These are phyloP conservation scores for Auriscalpium vulgare DNA, from an alignment of 768 basidiomycete genomes.

Conservation along the genomic window DNA sequence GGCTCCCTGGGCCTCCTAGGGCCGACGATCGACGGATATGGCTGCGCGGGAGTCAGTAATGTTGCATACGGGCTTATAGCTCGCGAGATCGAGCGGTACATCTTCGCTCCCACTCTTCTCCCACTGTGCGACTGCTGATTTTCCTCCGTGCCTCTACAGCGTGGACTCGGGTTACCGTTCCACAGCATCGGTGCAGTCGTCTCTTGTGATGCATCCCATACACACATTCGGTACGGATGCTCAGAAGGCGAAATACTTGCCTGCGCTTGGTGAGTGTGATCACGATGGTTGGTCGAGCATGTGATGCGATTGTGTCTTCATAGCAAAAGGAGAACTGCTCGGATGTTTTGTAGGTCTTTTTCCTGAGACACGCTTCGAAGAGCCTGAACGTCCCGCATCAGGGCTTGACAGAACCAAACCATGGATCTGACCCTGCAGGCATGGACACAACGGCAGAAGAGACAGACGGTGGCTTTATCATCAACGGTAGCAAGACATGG, in stretches of 20 bases:
- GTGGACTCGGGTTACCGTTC: conserved; percentile 97
- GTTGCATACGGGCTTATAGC: conserved; percentile 94
- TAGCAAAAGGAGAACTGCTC: conserved; percentile 78
- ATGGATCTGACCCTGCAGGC: conserved; percentile 94
- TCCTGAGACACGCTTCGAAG: not conserved
- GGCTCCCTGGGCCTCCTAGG: conserved; percentile 86
- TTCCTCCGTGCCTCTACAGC: conserved; percentile 29
- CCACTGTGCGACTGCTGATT: not conserved
- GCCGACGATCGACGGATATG: conserved; percentile 88
- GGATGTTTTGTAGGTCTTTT: conserved; percentile 81
- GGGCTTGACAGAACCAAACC: conserved; percentile 95
- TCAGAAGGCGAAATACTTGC: conserved; percentile 89
- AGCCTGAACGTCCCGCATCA: conserved; percentile 22
- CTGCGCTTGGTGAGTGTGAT: conserved; percentile 53
- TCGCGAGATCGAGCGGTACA: conserved; percentile 84
- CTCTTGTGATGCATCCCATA: conserved; percentile 94
- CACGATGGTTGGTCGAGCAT: not conserved
- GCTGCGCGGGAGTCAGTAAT: conserved; percentile 85
- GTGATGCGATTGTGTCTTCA: not conserved
- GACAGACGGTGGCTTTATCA: conserved; percentile 71
- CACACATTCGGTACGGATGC: conserved; percentile 81
- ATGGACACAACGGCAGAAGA: conserved; percentile 94
- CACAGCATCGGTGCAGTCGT: conserved; percentile 91
- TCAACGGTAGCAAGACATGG: conserved; percentile 96
- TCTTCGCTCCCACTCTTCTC: not conserved